Percentiles rank a stretch among this genome's conserved stretches.
These are phyloP conservation scores for Obelidium mucronatum DNA, from an alignment of 192 early-diverging fungal species.

Conservation along the genomic window DNA sequence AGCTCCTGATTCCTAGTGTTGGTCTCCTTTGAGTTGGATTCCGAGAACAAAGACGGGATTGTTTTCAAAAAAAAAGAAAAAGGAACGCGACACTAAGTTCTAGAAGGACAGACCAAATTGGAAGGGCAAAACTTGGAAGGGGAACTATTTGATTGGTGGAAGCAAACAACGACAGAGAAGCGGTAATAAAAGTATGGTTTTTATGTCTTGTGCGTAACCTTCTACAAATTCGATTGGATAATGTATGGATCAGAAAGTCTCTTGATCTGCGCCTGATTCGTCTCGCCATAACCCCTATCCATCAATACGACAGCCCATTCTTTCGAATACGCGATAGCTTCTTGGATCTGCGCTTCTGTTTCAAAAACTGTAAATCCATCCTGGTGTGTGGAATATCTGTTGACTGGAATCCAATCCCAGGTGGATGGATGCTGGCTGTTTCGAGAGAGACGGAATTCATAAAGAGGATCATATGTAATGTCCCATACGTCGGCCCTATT, in stretches of 20 bases:
- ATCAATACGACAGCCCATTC: conserved; percentile 9
- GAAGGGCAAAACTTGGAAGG: no score
- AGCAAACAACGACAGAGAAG: no score
- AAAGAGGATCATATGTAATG: conserved; percentile 26
- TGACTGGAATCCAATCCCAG: conserved; percentile 10
- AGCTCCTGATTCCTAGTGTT: no score
- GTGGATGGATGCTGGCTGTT: neutral
- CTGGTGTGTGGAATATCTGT: conserved; percentile 12
- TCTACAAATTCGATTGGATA: no score
- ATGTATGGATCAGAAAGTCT: neutral
- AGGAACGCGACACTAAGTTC: no score
- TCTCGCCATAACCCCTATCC: conserved; percentile 20
- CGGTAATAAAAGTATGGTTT: no score
- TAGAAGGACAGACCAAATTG: no score
- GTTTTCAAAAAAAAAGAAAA: no score
- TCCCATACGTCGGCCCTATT: conserved; percentile 30
- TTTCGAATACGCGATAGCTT: neutral
- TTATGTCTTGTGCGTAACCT: no score
- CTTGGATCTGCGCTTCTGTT: neutral
- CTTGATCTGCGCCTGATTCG: conserved; percentile 1
- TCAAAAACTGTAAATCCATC: conserved; percentile 14
- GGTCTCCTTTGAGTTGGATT: no score
- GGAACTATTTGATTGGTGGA: no score
- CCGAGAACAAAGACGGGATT: no score
- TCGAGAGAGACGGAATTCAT: conserved; percentile 2